Conservation (phyloP, 768 basidiomycete species). For the Tulasnella sp. region DNA sequence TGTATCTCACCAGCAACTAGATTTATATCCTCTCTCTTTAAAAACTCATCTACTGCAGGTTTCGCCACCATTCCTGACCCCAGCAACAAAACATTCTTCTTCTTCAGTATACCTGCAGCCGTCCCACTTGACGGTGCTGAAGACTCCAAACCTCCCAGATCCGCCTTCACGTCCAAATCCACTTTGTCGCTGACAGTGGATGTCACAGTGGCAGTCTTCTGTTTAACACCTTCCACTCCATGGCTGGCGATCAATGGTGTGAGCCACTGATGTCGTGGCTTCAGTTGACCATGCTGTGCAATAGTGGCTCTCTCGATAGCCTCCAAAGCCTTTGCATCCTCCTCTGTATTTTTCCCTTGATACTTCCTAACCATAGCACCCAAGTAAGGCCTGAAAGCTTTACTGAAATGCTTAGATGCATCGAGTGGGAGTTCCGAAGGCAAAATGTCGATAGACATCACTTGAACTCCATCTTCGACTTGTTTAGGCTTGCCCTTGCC, state of each 20-base stretch:
- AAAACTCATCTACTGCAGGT: conserved; percentile 68
- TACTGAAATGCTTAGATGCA: conserved; percentile 65
- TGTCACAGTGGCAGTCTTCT: not conserved
- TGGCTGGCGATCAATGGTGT: conserved; percentile 30
- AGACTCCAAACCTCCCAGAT: conserved; percentile 4
- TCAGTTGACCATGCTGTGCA: conserved; percentile 43
- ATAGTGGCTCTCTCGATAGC: conserved; percentile 64
- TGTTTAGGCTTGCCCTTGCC: conserved; percentile 22
- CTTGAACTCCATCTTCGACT: conserved; percentile 35
- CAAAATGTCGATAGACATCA: conserved; percentile 87
- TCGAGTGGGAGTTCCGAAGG: conserved; percentile 75
- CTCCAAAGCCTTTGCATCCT: conserved; percentile 24
- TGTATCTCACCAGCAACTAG: conserved; percentile 58
- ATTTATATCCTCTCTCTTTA: conserved; percentile 45
- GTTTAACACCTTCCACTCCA: not conserved
- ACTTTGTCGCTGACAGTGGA: not conserved
- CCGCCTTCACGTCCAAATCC: conserved; percentile 2
- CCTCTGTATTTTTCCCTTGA: conserved; percentile 20
- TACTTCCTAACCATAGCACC: conserved; percentile 39
- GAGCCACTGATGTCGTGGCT: conserved; percentile 46
- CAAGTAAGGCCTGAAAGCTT: conserved; percentile 54
- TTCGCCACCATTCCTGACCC: conserved; percentile 95
- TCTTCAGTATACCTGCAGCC: conserved; percentile 20
- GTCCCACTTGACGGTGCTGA: not conserved
- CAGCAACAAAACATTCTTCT: conserved; percentile 56